Conservation (phyloP, 495 filamentous ascomycete species). For the Endocarpon pusillum region DNA sequence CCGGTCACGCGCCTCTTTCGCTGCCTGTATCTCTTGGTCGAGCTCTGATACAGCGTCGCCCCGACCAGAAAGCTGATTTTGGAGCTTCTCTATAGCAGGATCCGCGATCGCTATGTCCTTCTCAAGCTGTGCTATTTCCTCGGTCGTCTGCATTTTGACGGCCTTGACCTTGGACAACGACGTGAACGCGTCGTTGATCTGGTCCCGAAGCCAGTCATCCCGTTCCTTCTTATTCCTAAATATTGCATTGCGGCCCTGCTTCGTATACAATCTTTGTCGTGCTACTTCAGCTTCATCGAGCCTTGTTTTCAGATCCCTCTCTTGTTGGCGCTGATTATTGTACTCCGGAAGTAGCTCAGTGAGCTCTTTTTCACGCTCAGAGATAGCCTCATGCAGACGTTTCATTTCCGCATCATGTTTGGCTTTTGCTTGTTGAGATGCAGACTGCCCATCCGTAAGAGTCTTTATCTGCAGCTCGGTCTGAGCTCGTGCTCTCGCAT, state of each 20-base stretch:
- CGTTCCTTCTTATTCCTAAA: conserved; percentile 80
- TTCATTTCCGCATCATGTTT: conserved; percentile 59
- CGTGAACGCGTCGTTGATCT: conserved; percentile 65
- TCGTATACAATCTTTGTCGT: conserved; percentile 71
- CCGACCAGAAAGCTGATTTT: conserved; percentile 60
- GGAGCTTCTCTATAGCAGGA: conserved; percentile 48
- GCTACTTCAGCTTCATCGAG: conserved; percentile 60
- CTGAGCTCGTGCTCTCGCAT: conserved; percentile 58
- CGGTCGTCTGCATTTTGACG: conserved; percentile 62
- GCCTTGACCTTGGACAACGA: conserved; percentile 63
- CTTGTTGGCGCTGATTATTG: conserved; percentile 52
- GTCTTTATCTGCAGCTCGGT: conserved; percentile 71
- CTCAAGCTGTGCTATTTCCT: conserved; percentile 68
- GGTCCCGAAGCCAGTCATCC: conserved; percentile 62
- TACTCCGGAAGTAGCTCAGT: conserved; percentile 56
- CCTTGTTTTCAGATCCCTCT: conserved; percentile 46
- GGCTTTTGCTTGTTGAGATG: conserved; percentile 50
- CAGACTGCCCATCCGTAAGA: conserved; percentile 60
- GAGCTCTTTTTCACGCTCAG: conserved; percentile 59
- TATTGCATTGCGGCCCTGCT: conserved; percentile 78
- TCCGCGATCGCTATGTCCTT: conserved; percentile 53
- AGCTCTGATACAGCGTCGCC: conserved; percentile 53
- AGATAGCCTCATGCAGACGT: conserved; percentile 57
- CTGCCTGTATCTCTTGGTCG: conserved; percentile 52
- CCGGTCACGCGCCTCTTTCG: conserved; percentile 65